phyloP scores from a whole-genome alignment of 208 protist genomes.

The Leishmania arabica region DNA sequence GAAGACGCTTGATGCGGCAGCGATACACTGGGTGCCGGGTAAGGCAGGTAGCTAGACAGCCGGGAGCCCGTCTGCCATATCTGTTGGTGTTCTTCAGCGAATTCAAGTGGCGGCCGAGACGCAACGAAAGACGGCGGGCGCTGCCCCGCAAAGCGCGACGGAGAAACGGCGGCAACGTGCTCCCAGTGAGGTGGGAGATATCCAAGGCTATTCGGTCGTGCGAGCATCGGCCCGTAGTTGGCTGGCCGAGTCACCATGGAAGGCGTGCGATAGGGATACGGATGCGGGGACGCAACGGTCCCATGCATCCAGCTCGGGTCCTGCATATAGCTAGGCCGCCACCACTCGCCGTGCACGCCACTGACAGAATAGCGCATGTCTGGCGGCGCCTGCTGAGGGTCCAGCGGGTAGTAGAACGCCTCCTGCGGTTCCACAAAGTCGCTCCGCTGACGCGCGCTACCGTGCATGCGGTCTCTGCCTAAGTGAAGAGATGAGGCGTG shows the following conservation, averaged over 20 bases:
- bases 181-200: neutral
- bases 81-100: neutral
- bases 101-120: neutral
- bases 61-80: neutral
- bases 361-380: neutral
- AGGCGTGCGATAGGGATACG: neutral
- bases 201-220: neutral
- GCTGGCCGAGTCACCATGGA: neutral
- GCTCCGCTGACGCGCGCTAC: too few relatives aligned
- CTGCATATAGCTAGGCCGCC: neutral
- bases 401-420: neutral
- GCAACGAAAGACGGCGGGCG: neutral
- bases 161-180: neutral
- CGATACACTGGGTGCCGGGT: neutral
- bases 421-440: neutral
- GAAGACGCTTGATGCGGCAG: neutral
- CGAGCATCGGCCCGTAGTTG: neutral
- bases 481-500: neutral
- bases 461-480: neutral
- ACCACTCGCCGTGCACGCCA: neutral
- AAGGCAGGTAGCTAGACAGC: neutral
- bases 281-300: neutral
- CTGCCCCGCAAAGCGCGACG: neutral
- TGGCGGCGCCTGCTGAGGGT: neutral
- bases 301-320: neutral